Evolutionary conservation across 345 rosid genomes (phyloP), one percentile per base, ranked within the genome.

Genomic region (Euphorbia tirucalli): DNA sequence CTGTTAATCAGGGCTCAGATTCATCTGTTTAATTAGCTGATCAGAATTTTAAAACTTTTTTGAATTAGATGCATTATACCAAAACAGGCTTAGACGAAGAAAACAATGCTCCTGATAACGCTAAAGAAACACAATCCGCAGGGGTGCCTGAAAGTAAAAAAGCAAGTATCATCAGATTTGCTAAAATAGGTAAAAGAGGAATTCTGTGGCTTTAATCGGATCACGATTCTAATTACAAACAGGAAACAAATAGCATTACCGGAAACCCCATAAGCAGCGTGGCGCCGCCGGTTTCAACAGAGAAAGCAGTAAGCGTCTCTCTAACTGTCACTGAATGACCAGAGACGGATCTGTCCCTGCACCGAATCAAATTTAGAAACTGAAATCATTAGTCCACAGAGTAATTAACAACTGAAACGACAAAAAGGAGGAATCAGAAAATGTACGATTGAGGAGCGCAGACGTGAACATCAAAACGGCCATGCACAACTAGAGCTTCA

Each of bases 381-480:
- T 16, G 4, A 14, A 61, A 8, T 11, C 32, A 7, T 24, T 15
- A 15, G 43, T 57, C 14, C 31, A 11, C 61, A 37, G 27, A 3
- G 2, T 1, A 62, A 62, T 13, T 37, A 60, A 63, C 11, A 43
- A 8, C 22, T 11, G 25, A n/a, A 2, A 14, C 27, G 7, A 16
- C 14, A 3, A 13, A 0, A 41, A 16, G 39, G n/a, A 21, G 30
- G 24, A 25, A 41, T 41, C 6, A 41, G 46, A 41, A 41, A 54
- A 77, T 77, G n/a, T 61, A 83, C 82, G 71, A 74, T 61, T 83
- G 86, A 44, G 86, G 84, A 63, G 82, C 82, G 74, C 82, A 77
- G 63, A 77, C 78, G 44, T 83, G 75, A 46, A 80, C 74, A 54
- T 46, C 75, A 50, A 74, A 80, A 57, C 59, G 74, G 28, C 56